Evolutionary conservation across 2,329 filamentous ascomycete species (phyloP).

Genomic region (Talaromyces marneffei): DNA sequence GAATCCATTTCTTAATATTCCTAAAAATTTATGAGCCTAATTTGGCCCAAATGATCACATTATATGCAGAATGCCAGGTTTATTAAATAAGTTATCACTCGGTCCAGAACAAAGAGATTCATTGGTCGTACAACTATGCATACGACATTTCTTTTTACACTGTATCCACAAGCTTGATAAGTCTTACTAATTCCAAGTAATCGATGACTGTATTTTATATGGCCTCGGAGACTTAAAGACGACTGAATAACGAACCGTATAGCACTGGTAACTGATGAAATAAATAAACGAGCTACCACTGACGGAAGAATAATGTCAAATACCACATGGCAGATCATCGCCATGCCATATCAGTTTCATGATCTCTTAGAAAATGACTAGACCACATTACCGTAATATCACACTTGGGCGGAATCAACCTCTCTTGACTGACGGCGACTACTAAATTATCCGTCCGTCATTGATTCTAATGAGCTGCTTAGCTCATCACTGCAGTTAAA

Average conservation of each 20-base stretch:
- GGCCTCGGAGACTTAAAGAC: not conserved
- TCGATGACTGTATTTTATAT: not conserved
- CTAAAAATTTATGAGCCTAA: not conserved
- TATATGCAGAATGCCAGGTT: not conserved
- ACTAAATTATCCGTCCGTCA: not conserved
- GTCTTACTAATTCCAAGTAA: not conserved
- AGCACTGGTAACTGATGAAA: not conserved
- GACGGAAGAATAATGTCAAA: not conserved
- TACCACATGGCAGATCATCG: not conserved
- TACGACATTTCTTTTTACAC: not conserved
- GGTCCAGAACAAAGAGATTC: not conserved
- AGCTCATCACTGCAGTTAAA: slow-evolving; percentile 1
- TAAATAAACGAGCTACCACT: not conserved
- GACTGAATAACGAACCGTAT: not conserved
- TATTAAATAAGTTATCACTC: not conserved
- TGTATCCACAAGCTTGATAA: not conserved
- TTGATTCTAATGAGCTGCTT: not conserved
- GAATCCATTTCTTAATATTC: not conserved
- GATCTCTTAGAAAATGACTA: not conserved
- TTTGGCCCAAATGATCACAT: not conserved
- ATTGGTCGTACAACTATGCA: not conserved
- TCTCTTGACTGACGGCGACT: not conserved
- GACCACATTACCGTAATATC: not conserved
- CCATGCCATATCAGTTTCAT: not conserved
- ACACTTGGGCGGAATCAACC: not conserved